phyloP scores from a whole-genome alignment of 2,329 filamentous ascomycete species.

The Sporothrix phasma region DNA sequence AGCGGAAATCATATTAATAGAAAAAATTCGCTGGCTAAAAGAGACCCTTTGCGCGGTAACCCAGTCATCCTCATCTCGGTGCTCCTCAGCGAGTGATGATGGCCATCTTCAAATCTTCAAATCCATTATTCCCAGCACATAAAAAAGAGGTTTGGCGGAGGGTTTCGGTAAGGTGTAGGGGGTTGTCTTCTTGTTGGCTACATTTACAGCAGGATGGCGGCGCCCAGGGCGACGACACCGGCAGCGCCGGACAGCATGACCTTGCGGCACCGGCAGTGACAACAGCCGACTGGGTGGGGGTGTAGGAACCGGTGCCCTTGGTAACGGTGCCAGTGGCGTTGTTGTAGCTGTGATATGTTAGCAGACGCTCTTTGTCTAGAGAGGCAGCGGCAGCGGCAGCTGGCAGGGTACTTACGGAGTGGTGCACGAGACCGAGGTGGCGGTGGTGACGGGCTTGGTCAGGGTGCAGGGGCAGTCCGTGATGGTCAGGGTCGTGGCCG shows the following conservation, averaged over 20 bases:
- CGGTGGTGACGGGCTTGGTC: slow-evolving; percentile 47
- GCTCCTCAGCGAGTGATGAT: background rate
- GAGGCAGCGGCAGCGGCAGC: too few species aligned
- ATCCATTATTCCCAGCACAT: slow-evolving; percentile 14
- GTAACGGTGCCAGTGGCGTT: slow-evolving; percentile 31
- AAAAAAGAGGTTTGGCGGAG: slow-evolving; percentile 2
- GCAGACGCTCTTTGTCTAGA: background rate
- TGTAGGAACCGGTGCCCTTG: slow-evolving; percentile 25
- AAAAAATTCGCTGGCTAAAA: slow-evolving; percentile 7
- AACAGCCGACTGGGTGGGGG: slow-evolving; percentile 34
- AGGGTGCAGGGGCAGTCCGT: slow-evolving; percentile 60
- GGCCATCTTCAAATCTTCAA: background rate
- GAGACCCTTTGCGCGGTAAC: background rate
- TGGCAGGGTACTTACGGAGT: slow-evolving; percentile 41
- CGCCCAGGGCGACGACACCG: slow-evolving; percentile 50
- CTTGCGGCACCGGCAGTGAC: slow-evolving; percentile 48
- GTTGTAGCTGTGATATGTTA: slow-evolving; percentile 27
- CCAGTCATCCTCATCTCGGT: background rate
- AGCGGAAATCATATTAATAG: slow-evolving; percentile 27
- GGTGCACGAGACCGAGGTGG: slow-evolving; percentile 43
- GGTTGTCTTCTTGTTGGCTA: slow-evolving; percentile 12
- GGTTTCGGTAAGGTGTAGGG: background rate
- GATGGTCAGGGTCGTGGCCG: slow-evolving; percentile 54
- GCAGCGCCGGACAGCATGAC: slow-evolving; percentile 48
- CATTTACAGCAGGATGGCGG: slow-evolving; percentile 51